Base-by-base conservation (phyloP, 169 alveolate species). In the Plasmodium falciparum region DNA sequence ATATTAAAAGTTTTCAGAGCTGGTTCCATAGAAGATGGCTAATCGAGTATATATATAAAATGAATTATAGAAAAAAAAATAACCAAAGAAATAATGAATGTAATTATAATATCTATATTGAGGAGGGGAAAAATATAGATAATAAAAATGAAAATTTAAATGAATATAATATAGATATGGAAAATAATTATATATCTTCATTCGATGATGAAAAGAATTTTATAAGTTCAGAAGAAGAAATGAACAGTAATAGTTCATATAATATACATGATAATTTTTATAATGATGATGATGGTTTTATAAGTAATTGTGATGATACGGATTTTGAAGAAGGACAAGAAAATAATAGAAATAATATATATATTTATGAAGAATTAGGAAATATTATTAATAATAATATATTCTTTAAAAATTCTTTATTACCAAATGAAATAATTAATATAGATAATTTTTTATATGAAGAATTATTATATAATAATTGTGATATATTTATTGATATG, bases 21-120 rank as follows among this genome's bases (percentile, higher is more conserved):
- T 85, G 91, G 91, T 85, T 70, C 61, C 91, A 85, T 70, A 73
- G 91, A 49, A 85, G 91, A 63, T 85, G 91, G 91, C 70, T 85
- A 4, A 49, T 85, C 9, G 91, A 85, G 54, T 85, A 85, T 70
- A 85, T 85, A 43, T 85, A 33, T 26, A 69, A 71, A 71, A 2
- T 24, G 47, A 73, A 62, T 50, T n/a, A 13, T 17, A 59, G 54
- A 39, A 17, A 3, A 20, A 67, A 54, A 54, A 43, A 63, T 65
- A 11, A 65, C 50, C 22, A 24, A 26, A 17, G 17, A 13, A 56
- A 45, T 45, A 49, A 20, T 45, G 45, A 47, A 17, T 7, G 33
- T 29, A 15, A 20, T 3, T 33, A n/a, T 13, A 12, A 1, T 0
- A n/a, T 0, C 0, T 17, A 67, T 43, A 29, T 33, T 0, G 74